These are phyloP conservation scores for Avicennia marina DNA, from an alignment of 257 asterid species.

Conservation along the genomic window DNA sequence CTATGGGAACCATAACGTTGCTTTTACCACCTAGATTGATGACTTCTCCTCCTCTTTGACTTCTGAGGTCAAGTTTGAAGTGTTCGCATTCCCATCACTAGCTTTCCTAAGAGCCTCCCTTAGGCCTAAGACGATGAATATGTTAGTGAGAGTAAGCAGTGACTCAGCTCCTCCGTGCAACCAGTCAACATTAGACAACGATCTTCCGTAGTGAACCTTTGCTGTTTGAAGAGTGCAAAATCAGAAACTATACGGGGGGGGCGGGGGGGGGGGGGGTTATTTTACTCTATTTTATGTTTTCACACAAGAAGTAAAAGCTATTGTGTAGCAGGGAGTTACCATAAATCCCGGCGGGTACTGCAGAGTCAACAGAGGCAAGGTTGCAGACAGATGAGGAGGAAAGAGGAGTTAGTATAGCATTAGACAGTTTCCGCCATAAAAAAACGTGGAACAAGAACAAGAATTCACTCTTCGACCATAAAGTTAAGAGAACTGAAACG, in stretches of 20 bases:
- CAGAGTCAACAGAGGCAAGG: constrained; percentile 25
- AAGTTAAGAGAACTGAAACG: too few species aligned
- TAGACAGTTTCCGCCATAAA: too few species aligned
- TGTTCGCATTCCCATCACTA: constrained; percentile 23
- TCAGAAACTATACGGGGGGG: constrained; percentile 6
- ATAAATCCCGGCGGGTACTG: constrained; percentile 94
- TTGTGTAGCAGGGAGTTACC: constrained; percentile 39
- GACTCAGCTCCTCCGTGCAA: constrained; percentile 99
- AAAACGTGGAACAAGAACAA: too few species aligned
- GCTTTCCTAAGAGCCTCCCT: constrained; percentile 62
- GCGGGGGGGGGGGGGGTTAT: too few species aligned
- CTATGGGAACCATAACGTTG: background rate
- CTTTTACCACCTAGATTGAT: constrained; percentile 37
- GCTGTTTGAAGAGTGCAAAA: constrained; percentile 42
- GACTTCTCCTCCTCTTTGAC: constrained; percentile 42
- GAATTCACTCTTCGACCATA: too few species aligned
- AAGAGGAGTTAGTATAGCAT: constrained; percentile 26
- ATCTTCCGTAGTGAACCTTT: constrained; percentile 87
- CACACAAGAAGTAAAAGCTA: background rate
- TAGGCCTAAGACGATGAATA: constrained; percentile 87
- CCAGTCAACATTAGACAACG: constrained; percentile 94
- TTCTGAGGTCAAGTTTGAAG: constrained; percentile 28
- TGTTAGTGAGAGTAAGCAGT: constrained; percentile 77
- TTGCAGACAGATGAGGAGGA: constrained; percentile 24
- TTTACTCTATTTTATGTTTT: background rate